Conservation (phyloP, 495 filamentous ascomycete species). For the Xylaria grammica region DNA sequence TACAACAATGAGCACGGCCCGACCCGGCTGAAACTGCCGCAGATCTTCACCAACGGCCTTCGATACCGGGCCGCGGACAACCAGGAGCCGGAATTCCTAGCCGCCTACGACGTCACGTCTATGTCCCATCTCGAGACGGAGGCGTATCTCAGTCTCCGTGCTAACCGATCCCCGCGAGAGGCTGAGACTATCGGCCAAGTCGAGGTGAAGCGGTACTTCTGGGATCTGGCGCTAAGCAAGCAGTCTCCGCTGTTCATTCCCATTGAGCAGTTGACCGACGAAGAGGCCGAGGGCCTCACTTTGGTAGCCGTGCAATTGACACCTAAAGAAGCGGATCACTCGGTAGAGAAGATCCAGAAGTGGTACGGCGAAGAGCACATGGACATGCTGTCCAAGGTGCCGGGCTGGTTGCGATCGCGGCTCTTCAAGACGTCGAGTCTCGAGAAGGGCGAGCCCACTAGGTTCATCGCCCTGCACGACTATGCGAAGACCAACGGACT, state of each 20-base stretch:
- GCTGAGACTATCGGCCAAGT: constrained; percentile 78
- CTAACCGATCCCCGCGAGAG: constrained; percentile 73
- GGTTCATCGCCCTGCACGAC: constrained; percentile 72
- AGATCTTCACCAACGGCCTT: constrained; percentile 74
- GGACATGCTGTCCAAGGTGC: constrained; percentile 69
- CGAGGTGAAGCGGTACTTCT: constrained; percentile 70
- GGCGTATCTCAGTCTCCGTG: constrained; percentile 71
- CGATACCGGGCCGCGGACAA: constrained; percentile 73
- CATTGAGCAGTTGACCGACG: constrained; percentile 63
- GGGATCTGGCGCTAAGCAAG: constrained; percentile 63
- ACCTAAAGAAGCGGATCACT: constrained; percentile 58
- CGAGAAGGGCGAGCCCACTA: constrained; percentile 54
- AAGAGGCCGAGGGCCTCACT: constrained; percentile 63
- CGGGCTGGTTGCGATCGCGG: constrained; percentile 76
- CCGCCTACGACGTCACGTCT: constrained; percentile 78
- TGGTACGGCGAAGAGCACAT: constrained; percentile 80
- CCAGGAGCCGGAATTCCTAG: constrained; percentile 69
- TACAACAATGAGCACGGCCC: constrained; percentile 91
- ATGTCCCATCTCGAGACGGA: constrained; percentile 69
- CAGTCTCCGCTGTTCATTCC: constrained; percentile 58
- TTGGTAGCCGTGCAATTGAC: constrained; percentile 66
- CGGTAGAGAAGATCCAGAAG: constrained; percentile 53
- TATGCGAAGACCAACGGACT: constrained; percentile 69
- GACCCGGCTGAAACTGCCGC: constrained; percentile 69
- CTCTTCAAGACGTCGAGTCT: constrained; percentile 64